Conservation (phyloP, 164 flowering plant species). For the Santalum album region DNA sequence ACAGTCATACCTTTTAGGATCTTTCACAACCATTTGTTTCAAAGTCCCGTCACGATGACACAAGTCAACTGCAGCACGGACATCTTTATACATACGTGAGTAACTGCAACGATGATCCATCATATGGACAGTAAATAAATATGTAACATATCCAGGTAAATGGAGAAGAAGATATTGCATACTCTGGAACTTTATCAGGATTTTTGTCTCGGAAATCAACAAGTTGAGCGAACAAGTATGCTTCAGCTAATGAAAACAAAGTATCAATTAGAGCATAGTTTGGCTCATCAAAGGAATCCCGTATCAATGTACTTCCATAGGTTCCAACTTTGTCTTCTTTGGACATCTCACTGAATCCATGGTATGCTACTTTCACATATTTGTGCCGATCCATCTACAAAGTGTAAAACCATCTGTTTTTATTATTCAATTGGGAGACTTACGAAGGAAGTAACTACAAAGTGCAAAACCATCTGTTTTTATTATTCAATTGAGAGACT, state of each 20-base stretch:
- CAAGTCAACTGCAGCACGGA: conserved; percentile 93
- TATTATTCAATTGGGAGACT: neutral
- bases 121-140: neutral
- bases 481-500: too few relatives aligned
- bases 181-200: conserved; percentile 75
- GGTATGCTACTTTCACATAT: conserved; percentile 97
- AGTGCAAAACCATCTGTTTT: too few relatives aligned
- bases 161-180: conserved; percentile 19
- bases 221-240: conserved; percentile 91
- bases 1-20: conserved; percentile 54
- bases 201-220: conserved; percentile 82
- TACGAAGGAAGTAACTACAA: neutral
- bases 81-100: conserved; percentile 80
- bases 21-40: conserved; percentile 90
- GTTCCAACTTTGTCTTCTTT: conserved; percentile 90
- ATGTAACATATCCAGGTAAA: neutral
- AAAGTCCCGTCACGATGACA: conserved; percentile 99
- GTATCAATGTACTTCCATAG: conserved; percentile 73
- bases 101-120: conserved; percentile 42
- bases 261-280: conserved; percentile 97
- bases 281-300: conserved; percentile 97
- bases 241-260: conserved; percentile 92
- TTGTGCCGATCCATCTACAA: conserved; percentile 95
- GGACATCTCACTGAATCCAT: conserved; percentile 82
- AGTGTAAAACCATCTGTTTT: conserved; percentile 3